Percentiles rank a stretch among this genome's conserved stretches.
Evolutionary conservation across 1,139 yeast species (phyloP).

Genomic region (Lodderomyces theae): DNA sequence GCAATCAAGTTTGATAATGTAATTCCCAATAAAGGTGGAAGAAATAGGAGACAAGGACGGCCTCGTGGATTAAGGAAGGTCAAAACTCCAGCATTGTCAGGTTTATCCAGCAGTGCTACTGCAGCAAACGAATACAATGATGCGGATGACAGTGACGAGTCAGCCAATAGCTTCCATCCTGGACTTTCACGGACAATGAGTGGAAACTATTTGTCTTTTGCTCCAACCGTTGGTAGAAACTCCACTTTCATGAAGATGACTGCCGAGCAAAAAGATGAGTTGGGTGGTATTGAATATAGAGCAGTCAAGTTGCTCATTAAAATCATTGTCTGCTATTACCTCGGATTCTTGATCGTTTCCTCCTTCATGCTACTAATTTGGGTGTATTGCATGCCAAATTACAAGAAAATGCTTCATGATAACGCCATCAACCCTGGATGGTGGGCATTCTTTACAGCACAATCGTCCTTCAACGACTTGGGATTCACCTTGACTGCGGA

Average conservation of each 20-base stretch:
- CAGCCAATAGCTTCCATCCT: background rate
- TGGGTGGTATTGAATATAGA: conserved; percentile 96
- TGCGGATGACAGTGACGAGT: background rate
- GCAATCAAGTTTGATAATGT: background rate
- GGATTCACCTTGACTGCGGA: conserved; percentile 80
- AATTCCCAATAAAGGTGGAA: conserved; percentile 3
- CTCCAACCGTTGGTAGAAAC: conserved; percentile 92
- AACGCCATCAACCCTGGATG: conserved; percentile 72
- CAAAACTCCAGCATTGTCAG: conserved; percentile 11
- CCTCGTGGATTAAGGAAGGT: conserved; percentile 7
- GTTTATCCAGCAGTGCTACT: background rate
- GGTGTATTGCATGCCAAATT: conserved; percentile 46
- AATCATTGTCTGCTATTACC: conserved; percentile 62
- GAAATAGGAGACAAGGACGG: conserved; percentile 13
- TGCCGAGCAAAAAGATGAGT: conserved; percentile 83
- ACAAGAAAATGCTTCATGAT: conserved; percentile 39
- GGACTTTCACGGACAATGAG: conserved; percentile 31
- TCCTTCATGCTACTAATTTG: conserved; percentile 63
- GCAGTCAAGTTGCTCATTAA: conserved; percentile 75
- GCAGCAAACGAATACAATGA: background rate
- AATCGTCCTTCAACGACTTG: conserved; percentile 76
- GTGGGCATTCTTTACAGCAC: conserved; percentile 90
- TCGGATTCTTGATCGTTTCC: conserved; percentile 71
- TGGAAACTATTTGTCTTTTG: conserved; percentile 77
- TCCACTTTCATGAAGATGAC: conserved; percentile 84